Base-by-base conservation (phyloP, 768 basidiomycete species). In the Cyathus striatus region DNA sequence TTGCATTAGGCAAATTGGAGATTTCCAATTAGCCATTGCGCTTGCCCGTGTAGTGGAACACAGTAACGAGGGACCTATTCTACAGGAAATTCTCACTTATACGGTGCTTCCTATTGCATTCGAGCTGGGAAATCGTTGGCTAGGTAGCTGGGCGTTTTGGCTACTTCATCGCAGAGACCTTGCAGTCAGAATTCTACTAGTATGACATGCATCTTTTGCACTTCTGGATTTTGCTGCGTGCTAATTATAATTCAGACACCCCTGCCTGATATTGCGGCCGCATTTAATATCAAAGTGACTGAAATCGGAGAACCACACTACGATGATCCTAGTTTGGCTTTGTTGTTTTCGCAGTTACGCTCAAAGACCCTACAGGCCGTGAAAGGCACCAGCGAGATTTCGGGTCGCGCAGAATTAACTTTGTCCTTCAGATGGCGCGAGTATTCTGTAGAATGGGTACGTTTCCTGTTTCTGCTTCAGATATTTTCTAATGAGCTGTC, bases 131-230 rank as follows among this genome's bases (percentile, higher is more conserved):
- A 94, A 97, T 59, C 73, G 95, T 30, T 98, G 90, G 87, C 65
- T 98, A 10, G 89, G 81, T 17, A 92, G 88, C 47, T 99, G 94
- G 96, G 90, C 89, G 2, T 95, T 95, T 62, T 98, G 96, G 94
- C 65, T 90, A 42, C 70, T 97, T n/a, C 82, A 84, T 47, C 71
- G 91, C 34, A 72, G 89, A 40, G 94, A 97, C 65, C 58, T 96
- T 13, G 84, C 92, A 3, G 90, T 96, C n/a, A 78, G 90, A 38
- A 81, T 95, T 23, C 71, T 99, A 16, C 65, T 97, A 55, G 95
- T 94, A 59, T 56, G 86, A 66, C 6, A 20, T 16, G 23, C 33
- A n/a, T 4, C 16, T 37, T 23, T n/a, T 18, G 18, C 7, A 16
- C 3, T 14, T 21, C 23, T 2, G n/a, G 21, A 40, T 40, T 2